Percentiles rank a stretch among this genome's conserved stretches.
phyloP scores from a whole-genome alignment of 805 yeast species.

The Wickerhamomyces chambardii region DNA sequence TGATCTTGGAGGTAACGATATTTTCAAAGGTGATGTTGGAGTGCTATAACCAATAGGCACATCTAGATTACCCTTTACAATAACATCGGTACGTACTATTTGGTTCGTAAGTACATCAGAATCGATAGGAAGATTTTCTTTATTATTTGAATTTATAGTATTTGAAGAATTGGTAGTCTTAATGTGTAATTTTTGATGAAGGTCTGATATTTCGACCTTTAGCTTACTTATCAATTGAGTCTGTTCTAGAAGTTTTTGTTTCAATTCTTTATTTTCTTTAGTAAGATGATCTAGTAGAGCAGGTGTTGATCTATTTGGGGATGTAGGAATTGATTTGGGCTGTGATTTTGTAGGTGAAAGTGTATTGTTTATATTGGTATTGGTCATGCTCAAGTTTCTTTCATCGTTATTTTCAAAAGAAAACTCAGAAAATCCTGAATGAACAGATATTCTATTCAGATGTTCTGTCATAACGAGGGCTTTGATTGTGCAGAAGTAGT shows the following conservation, averaged over 20 bases:
- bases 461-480: conserved; percentile 1
- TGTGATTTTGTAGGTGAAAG: not conserved
- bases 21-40: not conserved
- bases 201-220: conserved; percentile 7
- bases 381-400: too few species aligned
- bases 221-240: conserved; percentile 5
- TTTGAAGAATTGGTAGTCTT: too few species aligned
- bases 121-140: too few species aligned
- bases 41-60: too few species aligned
- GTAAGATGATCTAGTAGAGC: conserved; percentile 5
- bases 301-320: conserved; percentile 2
- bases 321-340: not conserved
- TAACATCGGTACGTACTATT: not conserved
- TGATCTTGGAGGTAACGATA: conserved; percentile 27
- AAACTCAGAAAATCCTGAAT: conserved; percentile 3
- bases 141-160: not conserved
- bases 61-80: too few species aligned
- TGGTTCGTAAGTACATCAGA: not conserved
- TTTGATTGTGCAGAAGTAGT: too few species aligned
- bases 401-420: conserved; percentile 2
- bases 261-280: conserved; percentile 10
- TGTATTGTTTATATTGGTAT: too few species aligned
- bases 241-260: conserved; percentile 9
- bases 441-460: conserved; percentile 1
- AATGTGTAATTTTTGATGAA: conserved; percentile 3